Conservation (phyloP, 208 protist genomes). For the Leishmania martiniquensis region DNA sequence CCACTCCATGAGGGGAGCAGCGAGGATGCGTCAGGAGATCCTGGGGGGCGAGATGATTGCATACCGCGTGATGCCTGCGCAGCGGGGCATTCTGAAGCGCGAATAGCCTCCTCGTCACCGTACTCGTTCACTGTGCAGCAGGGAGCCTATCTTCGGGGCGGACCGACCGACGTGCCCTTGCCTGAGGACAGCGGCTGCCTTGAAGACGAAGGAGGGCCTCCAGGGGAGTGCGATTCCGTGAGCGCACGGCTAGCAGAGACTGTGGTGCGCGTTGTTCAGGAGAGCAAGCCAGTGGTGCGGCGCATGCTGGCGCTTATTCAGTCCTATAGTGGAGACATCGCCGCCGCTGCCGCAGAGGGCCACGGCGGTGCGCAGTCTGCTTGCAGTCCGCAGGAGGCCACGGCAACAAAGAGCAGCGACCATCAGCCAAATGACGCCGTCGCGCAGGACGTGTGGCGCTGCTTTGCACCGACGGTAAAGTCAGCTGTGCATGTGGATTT, state of each 20-base stretch:
- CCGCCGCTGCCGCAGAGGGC: background rate
- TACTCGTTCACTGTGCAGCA: background rate
- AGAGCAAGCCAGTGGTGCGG: slow-evolving; percentile 32
- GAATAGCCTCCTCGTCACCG: background rate
- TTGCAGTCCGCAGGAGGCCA: background rate
- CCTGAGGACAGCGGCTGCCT: background rate
- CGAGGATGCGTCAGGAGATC: background rate
- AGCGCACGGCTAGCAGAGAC: background rate
- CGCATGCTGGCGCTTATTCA: slow-evolving; percentile 28
- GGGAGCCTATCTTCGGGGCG: background rate
- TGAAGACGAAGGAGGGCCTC: background rate
- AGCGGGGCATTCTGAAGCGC: background rate
- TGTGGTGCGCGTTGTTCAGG: slow-evolving; percentile 30
- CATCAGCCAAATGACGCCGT: background rate
- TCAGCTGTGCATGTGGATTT: background rate
- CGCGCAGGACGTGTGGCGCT: slow-evolving; percentile 15
- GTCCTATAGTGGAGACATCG: slow-evolving; percentile 7
- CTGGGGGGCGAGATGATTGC: background rate
- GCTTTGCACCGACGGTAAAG: background rate
- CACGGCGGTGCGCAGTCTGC: background rate
- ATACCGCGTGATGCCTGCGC: background rate
- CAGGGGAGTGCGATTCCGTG: background rate
- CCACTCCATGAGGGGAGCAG: background rate
- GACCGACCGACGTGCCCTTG: background rate
- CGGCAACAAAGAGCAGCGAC: background rate